Evolutionary conservation across 139 green algal species (phyloP).

Genomic region (Chlorella sp.): DNA sequence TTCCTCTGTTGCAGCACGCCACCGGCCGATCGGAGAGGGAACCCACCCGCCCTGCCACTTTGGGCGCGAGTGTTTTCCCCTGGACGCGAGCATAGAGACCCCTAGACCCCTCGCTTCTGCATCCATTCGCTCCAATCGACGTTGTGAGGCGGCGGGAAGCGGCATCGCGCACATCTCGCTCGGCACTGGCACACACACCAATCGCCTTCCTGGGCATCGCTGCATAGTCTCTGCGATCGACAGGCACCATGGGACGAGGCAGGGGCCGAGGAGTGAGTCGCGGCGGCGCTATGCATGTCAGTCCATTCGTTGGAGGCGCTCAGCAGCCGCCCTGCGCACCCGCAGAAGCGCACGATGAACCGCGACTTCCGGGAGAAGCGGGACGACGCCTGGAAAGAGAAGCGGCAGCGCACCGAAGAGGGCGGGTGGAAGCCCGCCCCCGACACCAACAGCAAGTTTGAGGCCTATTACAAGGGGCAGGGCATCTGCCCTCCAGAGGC

Average conservation of each 20-base stretch:
- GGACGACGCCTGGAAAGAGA: conserved; percentile 38
- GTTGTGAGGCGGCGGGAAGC: too few species aligned
- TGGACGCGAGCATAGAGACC: too few species aligned
- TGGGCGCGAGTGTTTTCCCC: too few species aligned
- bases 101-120: too few species aligned
- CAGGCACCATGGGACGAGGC: conserved; percentile 22
- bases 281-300: background rate
- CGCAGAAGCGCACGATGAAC: conserved; percentile 25
- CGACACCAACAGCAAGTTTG: conserved; percentile 51
- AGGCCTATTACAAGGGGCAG: conserved; percentile 76
- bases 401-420: conserved; percentile 24
- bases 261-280: conserved; percentile 11
- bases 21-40: too few species aligned
- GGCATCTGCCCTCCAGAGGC: conserved; percentile 34
- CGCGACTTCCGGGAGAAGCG: conserved; percentile 43
- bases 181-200: too few species aligned
- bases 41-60: too few species aligned
- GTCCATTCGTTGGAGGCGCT: background rate
- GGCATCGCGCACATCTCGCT: too few species aligned
- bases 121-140: too few species aligned
- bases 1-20: too few species aligned
- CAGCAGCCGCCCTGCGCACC: background rate
- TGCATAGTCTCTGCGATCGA: background rate
- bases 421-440: background rate
- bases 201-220: too few species aligned